Base-by-base conservation (phyloP, 352 stramenopile species). In the Globisporangium irregulare region DNA sequence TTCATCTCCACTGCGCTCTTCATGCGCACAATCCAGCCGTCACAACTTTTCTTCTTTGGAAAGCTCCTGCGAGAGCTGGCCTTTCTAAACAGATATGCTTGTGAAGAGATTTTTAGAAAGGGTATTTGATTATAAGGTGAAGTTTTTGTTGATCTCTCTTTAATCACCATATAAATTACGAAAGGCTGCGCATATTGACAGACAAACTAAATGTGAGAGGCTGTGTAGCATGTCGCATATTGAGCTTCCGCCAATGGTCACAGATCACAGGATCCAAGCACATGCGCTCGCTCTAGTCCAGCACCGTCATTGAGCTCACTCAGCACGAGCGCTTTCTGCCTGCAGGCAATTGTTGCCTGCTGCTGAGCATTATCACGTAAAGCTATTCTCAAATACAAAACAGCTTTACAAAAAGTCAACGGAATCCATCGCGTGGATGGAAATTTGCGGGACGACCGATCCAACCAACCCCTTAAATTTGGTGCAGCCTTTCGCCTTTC, bases 141-240 rank as follows among this genome's bases (percentile, higher is more conserved):
- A n/a, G 4, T 53, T 20, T 57, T 22, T 2, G n/a, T 0, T 22
- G 9, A 22, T 36, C 2, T 34, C 41, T 50, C 15, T 1, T 4
- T 8, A 50, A 50, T 4, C 1, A 22, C 6, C 2, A 12, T 10
- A 22, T 51, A 8, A 51, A 24, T 10, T 51, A 2, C 8, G 7
- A 57, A 43, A 48, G 2, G 14, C 3, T 68, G 63, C 64, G 1
- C 0, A 54, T 53, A 58, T 22, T 25, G 58, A 25, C 32, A 62
- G 55, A 22, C 14, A 9, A 22, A 41, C 50, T 5, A 34, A n/a
- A 7, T 70, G 8, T 7, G 8, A 10, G 4, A 63, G 53, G 48
- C 36, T 63, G 15, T 59, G 71, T 57, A 77, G 64, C 75, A 78
- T 78, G 75, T 82, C 73, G 73, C 75, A 82, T 48, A 68, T 67